Percentiles rank a stretch among this genome's conserved stretches.
These are phyloP conservation scores for Sclerotinia minor DNA, from an alignment of 2,329 filamentous ascomycete genomes.

Conservation along the genomic window DNA sequence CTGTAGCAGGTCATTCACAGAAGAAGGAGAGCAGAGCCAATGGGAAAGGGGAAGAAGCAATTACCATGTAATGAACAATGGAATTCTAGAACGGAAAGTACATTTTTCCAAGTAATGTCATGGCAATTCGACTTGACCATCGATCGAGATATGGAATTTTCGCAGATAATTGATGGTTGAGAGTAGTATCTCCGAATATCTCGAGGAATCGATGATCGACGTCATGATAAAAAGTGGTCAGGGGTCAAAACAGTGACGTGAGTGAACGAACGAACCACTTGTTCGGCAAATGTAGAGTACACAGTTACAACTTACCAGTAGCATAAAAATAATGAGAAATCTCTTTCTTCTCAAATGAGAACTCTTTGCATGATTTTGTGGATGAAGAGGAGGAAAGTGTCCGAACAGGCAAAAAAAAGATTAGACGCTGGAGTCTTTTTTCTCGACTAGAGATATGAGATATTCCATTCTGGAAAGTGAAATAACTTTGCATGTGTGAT, in stretches of 20 bases:
- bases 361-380: background rate
- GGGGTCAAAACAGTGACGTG: background rate
- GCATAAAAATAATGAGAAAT: background rate
- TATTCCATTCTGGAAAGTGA: no score
- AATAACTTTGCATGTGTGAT: background rate
- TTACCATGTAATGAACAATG: background rate
- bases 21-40: background rate
- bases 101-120: background rate
- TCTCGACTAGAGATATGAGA: background rate
- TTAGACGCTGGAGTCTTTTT: background rate
- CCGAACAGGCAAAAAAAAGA: background rate
- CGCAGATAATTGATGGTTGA: background rate
- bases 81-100: background rate
- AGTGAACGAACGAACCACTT: background rate
- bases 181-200: background rate
- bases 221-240: conserved; percentile 15
- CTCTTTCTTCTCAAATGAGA: conserved; percentile 2
- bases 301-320: no score
- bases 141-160: background rate
- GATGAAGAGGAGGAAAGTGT: background rate
- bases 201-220: background rate
- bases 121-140: background rate
- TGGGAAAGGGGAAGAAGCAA: background rate
- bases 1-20: no score
- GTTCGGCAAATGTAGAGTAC: background rate